A percentile compares a stretch with the other conserved stretches of the same genome.
These are phyloP conservation scores for Tolypocladium paradoxum DNA, from an alignment of 2,329 filamentous ascomycete genomes.

Conservation along the genomic window DNA sequence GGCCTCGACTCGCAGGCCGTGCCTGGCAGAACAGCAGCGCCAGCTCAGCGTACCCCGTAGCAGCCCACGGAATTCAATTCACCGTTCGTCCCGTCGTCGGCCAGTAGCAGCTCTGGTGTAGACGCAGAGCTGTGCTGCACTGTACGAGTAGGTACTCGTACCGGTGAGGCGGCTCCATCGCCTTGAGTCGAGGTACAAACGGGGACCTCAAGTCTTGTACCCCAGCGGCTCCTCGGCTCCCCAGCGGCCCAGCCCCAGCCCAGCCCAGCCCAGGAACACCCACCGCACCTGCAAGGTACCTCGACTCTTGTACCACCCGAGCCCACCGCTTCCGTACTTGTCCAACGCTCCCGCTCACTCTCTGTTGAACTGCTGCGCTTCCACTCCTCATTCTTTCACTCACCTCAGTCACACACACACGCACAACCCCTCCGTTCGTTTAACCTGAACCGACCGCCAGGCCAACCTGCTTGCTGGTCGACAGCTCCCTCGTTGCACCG, in stretches of 20 bases:
- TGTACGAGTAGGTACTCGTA: too few species aligned
- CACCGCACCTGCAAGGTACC: not conserved
- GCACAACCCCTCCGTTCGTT: not conserved
- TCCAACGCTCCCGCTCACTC: not conserved
- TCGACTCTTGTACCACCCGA: not conserved
- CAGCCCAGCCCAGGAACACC: not conserved
- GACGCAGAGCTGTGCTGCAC: not conserved
- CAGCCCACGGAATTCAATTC: not conserved
- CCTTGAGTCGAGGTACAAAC: not conserved
- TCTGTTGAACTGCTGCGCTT: not conserved
- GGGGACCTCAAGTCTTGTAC: not conserved
- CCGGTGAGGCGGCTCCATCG: not conserved
- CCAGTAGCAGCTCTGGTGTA: not conserved
- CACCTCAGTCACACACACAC: not conserved
- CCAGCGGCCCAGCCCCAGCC: not conserved
- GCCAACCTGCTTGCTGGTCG: not conserved
- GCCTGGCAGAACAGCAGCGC: not conserved
- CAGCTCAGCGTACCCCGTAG: not conserved
- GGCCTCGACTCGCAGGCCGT: too few species aligned
- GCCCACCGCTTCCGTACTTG: not conserved
- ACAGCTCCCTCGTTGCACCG: not conserved
- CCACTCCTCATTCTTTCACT: not conserved
- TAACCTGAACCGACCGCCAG: not conserved
- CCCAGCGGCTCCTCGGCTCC: not conserved
- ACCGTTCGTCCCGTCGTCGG: not conserved